Evolutionary conservation across 257 asterid species (phyloP).

Genomic region (Plectranthus barbatus): DNA sequence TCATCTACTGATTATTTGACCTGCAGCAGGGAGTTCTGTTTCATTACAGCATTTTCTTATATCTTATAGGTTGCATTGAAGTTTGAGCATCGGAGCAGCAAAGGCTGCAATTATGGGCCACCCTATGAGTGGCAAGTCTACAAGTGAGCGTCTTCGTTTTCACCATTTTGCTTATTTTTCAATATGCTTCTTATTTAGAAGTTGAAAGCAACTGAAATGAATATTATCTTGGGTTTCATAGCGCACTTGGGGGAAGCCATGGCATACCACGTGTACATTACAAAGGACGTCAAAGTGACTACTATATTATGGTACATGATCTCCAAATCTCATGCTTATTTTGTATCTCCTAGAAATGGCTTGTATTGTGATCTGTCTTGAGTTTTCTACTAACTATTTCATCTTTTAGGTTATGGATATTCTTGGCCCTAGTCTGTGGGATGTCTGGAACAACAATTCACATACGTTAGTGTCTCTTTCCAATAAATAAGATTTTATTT

Average conservation of each 20-base stretch:
- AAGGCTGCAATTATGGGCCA: slow-evolving; percentile 76
- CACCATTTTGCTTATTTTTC: too few relatives aligned
- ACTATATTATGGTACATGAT: slow-evolving; percentile 58
- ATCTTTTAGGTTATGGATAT: slow-evolving; percentile 68
- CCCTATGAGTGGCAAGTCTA: slow-evolving; percentile 88
- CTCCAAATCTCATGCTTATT: too few relatives aligned
- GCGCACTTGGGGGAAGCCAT: slow-evolving; percentile 74
- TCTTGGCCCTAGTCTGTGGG: slow-evolving; percentile 87
- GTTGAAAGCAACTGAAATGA: too few relatives aligned
- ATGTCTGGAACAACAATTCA: slow-evolving; percentile 68
- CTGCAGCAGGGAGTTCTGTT: background rate
- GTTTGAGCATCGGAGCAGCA: slow-evolving; percentile 73
- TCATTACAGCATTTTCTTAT: background rate
- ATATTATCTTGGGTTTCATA: slow-evolving; percentile 15
- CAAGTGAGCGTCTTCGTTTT: slow-evolving; percentile 36
- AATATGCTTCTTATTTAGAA: background rate
- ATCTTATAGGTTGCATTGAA: slow-evolving; percentile 68
- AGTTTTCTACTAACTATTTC: too few relatives aligned
- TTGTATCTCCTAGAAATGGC: background rate
- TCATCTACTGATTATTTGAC: background rate
- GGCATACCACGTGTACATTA: slow-evolving; percentile 86
- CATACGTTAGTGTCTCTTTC: slow-evolving; percentile 39
- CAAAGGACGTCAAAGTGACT: slow-evolving; percentile 76
- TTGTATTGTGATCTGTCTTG: slow-evolving; percentile 7
- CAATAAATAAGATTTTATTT: slow-evolving; percentile 15